Evolutionary conservation across 306 rosid genomes (phyloP).

Genomic region (Trifolium pratense): DNA sequence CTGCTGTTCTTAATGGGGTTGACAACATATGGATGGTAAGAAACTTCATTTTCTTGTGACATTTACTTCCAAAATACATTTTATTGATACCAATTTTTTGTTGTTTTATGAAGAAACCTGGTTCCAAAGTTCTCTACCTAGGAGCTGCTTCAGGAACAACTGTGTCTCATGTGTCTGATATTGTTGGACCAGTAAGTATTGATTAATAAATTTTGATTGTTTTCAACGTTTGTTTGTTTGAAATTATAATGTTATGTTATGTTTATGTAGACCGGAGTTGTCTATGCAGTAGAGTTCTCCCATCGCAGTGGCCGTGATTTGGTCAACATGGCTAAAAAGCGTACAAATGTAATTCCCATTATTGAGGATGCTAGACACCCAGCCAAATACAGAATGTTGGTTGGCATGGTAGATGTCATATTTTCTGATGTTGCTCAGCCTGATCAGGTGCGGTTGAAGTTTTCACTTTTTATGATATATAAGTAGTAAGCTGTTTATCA

Average conservation of each 20-base stretch:
- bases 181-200: constrained; percentile 89
- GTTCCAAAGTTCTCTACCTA: constrained; percentile 77
- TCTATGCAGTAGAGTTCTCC: constrained; percentile 93
- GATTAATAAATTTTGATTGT: neutral
- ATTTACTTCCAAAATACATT: neutral
- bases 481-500: no score
- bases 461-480: no score
- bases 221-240: neutral
- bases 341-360: constrained; percentile 86
- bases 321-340: constrained; percentile 95
- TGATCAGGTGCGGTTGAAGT: constrained; percentile 72
- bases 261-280: constrained; percentile 70
- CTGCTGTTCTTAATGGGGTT: constrained; percentile 93
- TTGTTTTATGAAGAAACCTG: constrained; percentile 66
- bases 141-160: constrained; percentile 99
- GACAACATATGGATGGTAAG: constrained; percentile 82
- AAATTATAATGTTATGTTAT: no score
- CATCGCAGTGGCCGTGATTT: constrained; percentile 96
- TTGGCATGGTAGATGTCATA: constrained; percentile 98
- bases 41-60: neutral
- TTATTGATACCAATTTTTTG: neutral
- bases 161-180: constrained; percentile 90
- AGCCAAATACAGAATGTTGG: constrained; percentile 86
- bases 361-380: constrained; percentile 99
- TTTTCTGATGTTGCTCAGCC: constrained; percentile 99